phyloP scores from a whole-genome alignment of 73 alveolate species.

The Effrenium voratum region DNA sequence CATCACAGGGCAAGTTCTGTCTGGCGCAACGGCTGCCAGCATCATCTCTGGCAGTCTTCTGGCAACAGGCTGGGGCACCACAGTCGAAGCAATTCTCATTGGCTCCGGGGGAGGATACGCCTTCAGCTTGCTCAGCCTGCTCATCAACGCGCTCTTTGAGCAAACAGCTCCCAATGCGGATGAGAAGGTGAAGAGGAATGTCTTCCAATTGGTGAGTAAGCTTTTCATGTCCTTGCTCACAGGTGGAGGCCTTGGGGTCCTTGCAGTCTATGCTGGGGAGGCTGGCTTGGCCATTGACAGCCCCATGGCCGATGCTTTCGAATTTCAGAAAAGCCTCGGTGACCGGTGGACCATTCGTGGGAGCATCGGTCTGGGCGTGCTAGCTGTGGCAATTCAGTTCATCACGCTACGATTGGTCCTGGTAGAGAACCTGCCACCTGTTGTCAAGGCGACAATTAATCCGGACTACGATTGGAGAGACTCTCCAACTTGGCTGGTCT shows the following conservation, averaged over 20 bases:
- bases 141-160: slow-evolving; percentile 21
- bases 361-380: slow-evolving; percentile 45
- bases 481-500: slow-evolving; percentile 62
- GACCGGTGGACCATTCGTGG: slow-evolving; percentile 84
- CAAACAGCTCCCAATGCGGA: slow-evolving; percentile 48
- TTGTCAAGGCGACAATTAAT: background rate
- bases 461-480: slow-evolving; percentile 43
- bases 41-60: slow-evolving; percentile 13
- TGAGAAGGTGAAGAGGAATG: slow-evolving; percentile 21
- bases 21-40: slow-evolving; percentile 32
- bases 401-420: slow-evolving; percentile 54
- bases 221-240: slow-evolving; percentile 3
- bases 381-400: slow-evolving; percentile 58
- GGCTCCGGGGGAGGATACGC: slow-evolving; percentile 51
- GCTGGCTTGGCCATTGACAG: slow-evolving; percentile 50
- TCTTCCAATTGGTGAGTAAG: slow-evolving; percentile 47
- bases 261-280: slow-evolving; percentile 43
- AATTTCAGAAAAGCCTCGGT: slow-evolving; percentile 41
- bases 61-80: slow-evolving; percentile 19
- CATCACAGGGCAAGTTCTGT: slow-evolving; percentile 10
- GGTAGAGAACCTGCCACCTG: slow-evolving; percentile 67
- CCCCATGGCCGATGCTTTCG: background rate
- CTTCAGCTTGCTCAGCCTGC: slow-evolving; percentile 33
- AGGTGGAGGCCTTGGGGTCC: slow-evolving; percentile 27
- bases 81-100: slow-evolving; percentile 12